Evolutionary conservation across 2,329 filamentous ascomycete genomes (phyloP).

Genomic region (Graphiopsis chlorocephala): DNA sequence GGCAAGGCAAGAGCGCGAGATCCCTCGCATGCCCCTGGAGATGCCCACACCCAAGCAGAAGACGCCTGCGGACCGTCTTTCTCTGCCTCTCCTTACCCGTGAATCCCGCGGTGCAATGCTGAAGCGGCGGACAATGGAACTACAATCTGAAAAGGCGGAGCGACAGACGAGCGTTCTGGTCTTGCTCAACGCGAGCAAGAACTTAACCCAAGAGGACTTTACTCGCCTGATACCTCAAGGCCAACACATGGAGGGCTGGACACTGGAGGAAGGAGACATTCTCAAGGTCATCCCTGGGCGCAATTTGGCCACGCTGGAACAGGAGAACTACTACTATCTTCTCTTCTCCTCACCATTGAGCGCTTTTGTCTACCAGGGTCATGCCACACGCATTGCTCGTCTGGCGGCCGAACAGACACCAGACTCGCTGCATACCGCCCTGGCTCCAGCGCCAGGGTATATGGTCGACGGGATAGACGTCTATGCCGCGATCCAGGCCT

Average conservation of each 20-base stretch:
- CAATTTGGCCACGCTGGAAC: slow-evolving; percentile 61
- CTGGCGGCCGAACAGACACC: slow-evolving; percentile 46
- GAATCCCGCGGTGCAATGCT: neutral
- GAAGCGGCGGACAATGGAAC: neutral
- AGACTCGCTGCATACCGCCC: slow-evolving; percentile 40
- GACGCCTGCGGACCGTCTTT: neutral
- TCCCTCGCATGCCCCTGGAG: slow-evolving; percentile 35
- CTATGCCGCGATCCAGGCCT: slow-evolving; percentile 41
- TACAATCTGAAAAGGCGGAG: slow-evolving; percentile 14
- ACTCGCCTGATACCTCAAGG: slow-evolving; percentile 62
- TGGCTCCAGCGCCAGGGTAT: slow-evolving; percentile 43
- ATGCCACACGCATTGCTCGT: slow-evolving; percentile 52
- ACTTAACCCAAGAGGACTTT: slow-evolving; percentile 67
- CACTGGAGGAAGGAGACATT: slow-evolving; percentile 53
- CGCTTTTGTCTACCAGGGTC: slow-evolving; percentile 60
- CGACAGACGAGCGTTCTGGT: slow-evolving; percentile 49
- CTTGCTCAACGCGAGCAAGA: slow-evolving; percentile 57
- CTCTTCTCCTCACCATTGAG: slow-evolving; percentile 62
- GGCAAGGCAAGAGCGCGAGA: slow-evolving; percentile 26
- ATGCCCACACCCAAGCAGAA: neutral
- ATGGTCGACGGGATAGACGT: slow-evolving; percentile 49
- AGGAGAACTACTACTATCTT: slow-evolving; percentile 65
- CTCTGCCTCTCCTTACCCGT: neutral
- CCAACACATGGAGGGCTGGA: slow-evolving; percentile 65
- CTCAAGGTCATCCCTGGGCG: slow-evolving; percentile 60